Percentiles rank a stretch among this genome's conserved stretches.
Conservation (phyloP, 2,329 filamentous ascomycete genomes). For the Xylaria sp. region DNA sequence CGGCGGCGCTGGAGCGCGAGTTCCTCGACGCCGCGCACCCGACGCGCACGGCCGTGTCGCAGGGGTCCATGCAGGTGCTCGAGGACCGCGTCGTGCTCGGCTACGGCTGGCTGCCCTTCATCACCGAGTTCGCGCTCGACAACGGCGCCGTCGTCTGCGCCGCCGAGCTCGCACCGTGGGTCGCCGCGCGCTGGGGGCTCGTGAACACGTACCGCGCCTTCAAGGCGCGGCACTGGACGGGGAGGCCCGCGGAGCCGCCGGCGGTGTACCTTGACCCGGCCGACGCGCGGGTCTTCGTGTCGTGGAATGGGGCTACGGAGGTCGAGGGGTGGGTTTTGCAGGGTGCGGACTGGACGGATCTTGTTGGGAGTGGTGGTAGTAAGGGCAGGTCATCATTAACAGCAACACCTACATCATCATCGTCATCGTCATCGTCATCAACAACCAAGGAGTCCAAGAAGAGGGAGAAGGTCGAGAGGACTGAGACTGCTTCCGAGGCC, state of each 20-base stretch:
- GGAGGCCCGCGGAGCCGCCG: slow-evolving; percentile 41
- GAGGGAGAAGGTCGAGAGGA: too few relatives aligned
- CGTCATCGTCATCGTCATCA: too few relatives aligned
- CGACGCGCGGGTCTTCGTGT: slow-evolving; percentile 50
- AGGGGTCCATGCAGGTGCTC: slow-evolving; percentile 63
- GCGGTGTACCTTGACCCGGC: slow-evolving; percentile 30
- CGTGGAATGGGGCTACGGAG: slow-evolving; percentile 61
- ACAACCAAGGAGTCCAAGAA: too few relatives aligned
- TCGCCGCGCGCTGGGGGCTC: slow-evolving; percentile 54
- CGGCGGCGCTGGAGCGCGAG: slow-evolving; percentile 57
- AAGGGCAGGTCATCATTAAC: too few relatives aligned
- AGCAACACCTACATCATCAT: too few relatives aligned
- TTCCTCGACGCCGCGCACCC: slow-evolving; percentile 51
- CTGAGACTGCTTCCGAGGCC: too few relatives aligned
- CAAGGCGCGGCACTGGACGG: slow-evolving; percentile 62
- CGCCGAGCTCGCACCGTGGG: slow-evolving; percentile 52
- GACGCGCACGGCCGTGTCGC: slow-evolving; percentile 50
- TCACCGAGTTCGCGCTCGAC: slow-evolving; percentile 59
- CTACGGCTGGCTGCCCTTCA: slow-evolving; percentile 63
- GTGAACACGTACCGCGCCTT: slow-evolving; percentile 63
- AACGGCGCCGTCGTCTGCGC: slow-evolving; percentile 64
- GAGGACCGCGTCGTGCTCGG: slow-evolving; percentile 64
- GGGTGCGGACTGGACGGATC: slow-evolving; percentile 36
- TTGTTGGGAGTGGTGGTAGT: not conserved
- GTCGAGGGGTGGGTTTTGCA: slow-evolving; percentile 44